These are phyloP conservation scores for Aspergillus tanneri DNA, from an alignment of 2,329 filamentous ascomycete species.

Conservation along the genomic window DNA sequence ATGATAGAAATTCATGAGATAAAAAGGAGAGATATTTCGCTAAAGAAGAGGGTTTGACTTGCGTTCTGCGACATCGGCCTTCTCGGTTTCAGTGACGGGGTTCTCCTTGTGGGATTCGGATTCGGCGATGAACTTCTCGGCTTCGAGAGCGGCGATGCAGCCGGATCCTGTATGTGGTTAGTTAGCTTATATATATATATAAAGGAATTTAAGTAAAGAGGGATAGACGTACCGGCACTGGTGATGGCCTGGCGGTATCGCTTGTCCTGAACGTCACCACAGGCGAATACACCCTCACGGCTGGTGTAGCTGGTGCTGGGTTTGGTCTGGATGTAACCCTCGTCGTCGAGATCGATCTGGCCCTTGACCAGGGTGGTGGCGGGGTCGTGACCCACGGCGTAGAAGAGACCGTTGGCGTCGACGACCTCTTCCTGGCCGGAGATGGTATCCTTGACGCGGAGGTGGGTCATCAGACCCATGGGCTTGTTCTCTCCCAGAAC, in stretches of 20 bases:
- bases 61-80: slow-evolving; percentile 55
- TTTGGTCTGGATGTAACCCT: slow-evolving; percentile 87
- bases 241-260: slow-evolving; percentile 96
- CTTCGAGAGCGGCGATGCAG: slow-evolving; percentile 92
- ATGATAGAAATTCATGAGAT: neutral
- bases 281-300: slow-evolving; percentile 89
- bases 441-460: slow-evolving; percentile 76
- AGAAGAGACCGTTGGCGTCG: slow-evolving; percentile 90
- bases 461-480: slow-evolving; percentile 77
- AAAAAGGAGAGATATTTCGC: neutral
- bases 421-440: slow-evolving; percentile 79
- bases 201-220: neutral
- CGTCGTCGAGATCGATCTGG: slow-evolving; percentile 81
- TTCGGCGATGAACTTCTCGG: slow-evolving; percentile 88
- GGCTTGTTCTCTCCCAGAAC: slow-evolving; percentile 77
- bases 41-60: slow-evolving; percentile 64
- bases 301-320: slow-evolving; percentile 87
- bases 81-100: slow-evolving; percentile 35
- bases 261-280: slow-evolving; percentile 98
- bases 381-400: slow-evolving; percentile 94
- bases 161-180: slow-evolving; percentile 67
- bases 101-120: slow-evolving; percentile 58
- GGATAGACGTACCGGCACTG: slow-evolving; percentile 72
- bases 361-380: slow-evolving; percentile 88
- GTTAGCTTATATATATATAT: slow-evolving; percentile 20